phyloP scores from a whole-genome alignment of 495 filamentous ascomycete species.

The Trichoderma erinaceum region DNA sequence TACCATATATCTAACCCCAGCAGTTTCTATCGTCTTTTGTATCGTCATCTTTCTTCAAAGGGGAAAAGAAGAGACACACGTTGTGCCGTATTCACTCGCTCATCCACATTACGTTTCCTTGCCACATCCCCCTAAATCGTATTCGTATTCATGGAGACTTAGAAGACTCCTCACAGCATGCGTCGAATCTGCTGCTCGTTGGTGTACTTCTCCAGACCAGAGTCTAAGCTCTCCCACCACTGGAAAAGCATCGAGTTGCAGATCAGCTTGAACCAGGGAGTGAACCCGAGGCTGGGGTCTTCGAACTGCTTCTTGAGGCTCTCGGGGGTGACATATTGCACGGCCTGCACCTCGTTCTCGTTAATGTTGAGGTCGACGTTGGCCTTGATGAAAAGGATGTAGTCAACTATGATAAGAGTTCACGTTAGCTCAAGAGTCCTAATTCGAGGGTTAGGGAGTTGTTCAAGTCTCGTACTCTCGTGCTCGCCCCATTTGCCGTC shows the following conservation, averaged over 20 bases:
- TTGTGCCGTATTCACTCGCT: not conserved
- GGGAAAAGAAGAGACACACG: not conserved
- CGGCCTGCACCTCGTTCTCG: constrained; percentile 81
- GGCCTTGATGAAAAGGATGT: constrained; percentile 97
- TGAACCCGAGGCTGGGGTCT: constrained; percentile 75
- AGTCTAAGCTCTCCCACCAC: constrained; percentile 90
- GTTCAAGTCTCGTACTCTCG: constrained; percentile 62
- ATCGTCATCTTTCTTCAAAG: not conserved
- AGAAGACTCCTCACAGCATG: constrained; percentile 50
- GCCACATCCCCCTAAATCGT: not conserved
- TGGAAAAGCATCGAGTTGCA: constrained; percentile 96
- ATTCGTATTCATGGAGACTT: not conserved
- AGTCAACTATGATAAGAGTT: constrained; percentile 63
- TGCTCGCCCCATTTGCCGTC: constrained; percentile 99
- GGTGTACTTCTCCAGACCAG: constrained; percentile 74
- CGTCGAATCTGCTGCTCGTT: constrained; percentile 81
- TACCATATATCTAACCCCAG: not conserved
- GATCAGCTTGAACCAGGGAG: constrained; percentile 99
- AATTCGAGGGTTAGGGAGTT: not conserved
- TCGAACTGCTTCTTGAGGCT: constrained; percentile 82
- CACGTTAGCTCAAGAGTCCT: not conserved
- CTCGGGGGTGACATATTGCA: constrained; percentile 72
- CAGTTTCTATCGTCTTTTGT: not conserved
- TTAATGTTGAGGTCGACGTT: constrained; percentile 76
- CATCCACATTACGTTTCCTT: not conserved